Base-by-base conservation (phyloP, 73 alveolate genomes). In the Paramecium pentaurelia region DNA sequence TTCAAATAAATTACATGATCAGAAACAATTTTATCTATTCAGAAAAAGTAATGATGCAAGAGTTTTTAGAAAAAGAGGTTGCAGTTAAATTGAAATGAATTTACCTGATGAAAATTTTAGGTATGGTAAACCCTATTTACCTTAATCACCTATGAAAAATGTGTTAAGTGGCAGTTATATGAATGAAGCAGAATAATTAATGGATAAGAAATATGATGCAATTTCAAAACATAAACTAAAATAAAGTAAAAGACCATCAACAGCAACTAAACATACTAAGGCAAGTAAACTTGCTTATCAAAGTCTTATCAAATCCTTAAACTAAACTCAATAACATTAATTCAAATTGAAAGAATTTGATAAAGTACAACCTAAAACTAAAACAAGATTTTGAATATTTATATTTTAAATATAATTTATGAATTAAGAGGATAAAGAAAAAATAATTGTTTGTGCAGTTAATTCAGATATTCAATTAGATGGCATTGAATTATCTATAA, bases 131-230 rank as follows among this genome's bases (percentile, higher is more conserved):
- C 92, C 91, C 0, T 45, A 89, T 36, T 11, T 34, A 32, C 97
- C 96, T 10, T 95, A 94, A n/a, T 93, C 98, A 3, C 97, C 98
- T 0, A 95, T 95, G 71, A 89, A 92, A 75, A 93, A 68, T 44
- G 95, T 95, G 6, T 73, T 95, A 22, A 91, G 75, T 4, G 77
- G 75, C 8, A 64, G 77, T 27, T 80, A 80, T 47, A 49, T 49
- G 59, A 80, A 80, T 44, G 75, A 80, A 6, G 77, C 91, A 32
- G 75, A 80, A 80, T 5, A 47, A 49, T 40, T 80, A 45, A 80
- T 45, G 91, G 91, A 80, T 44, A 20, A 8, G 10, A 80, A 80
- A 45, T 80, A 80, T 45, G 91, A 80, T 18, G 20, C 10, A 20
- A 80, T 80, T 40, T 2, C 77, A 32, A 80, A 80, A 80, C 4